Percentiles rank a stretch among this genome's conserved stretches.
These are phyloP conservation scores for Pilaira anomala DNA, from an alignment of 192 early-diverging fungal species.

Conservation along the genomic window DNA sequence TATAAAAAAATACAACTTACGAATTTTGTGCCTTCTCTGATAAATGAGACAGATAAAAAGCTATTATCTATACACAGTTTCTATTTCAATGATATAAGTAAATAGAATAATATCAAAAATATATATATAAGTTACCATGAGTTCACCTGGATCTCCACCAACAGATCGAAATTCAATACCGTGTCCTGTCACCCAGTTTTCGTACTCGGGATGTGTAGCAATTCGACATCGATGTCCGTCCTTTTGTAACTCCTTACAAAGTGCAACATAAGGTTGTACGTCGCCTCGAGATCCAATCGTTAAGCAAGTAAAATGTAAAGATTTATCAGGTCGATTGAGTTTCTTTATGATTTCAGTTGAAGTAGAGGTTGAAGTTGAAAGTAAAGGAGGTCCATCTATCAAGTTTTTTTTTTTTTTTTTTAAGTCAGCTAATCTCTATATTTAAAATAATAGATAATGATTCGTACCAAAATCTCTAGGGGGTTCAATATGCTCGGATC, in stretches of 20 bases:
- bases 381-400: constrained; percentile 23
- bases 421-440: no score
- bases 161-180: constrained; percentile 67
- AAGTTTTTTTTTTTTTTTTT: no score
- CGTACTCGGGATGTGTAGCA: constrained; percentile 65
- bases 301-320: constrained; percentile 61
- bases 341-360: not conserved
- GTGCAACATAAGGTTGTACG: constrained; percentile 71
- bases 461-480: constrained; percentile 16
- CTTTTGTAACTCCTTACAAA: constrained; percentile 60
- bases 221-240: constrained; percentile 65
- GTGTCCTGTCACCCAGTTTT: constrained; percentile 59
- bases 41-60: constrained; percentile 62
- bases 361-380: not conserved
- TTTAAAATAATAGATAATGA: no score
- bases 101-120: not conserved
- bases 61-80: constrained; percentile 66
- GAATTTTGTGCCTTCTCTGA: constrained; percentile 49
- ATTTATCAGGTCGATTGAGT: constrained; percentile 24
- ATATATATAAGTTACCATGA: constrained; percentile 44
- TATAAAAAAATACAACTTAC: no score
- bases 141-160: constrained; percentile 59
- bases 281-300: constrained; percentile 77
- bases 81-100: no score
- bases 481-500: constrained; percentile 14